These are phyloP conservation scores for Suillus discolor DNA, from an alignment of 768 basidiomycete genomes.

Conservation along the genomic window DNA sequence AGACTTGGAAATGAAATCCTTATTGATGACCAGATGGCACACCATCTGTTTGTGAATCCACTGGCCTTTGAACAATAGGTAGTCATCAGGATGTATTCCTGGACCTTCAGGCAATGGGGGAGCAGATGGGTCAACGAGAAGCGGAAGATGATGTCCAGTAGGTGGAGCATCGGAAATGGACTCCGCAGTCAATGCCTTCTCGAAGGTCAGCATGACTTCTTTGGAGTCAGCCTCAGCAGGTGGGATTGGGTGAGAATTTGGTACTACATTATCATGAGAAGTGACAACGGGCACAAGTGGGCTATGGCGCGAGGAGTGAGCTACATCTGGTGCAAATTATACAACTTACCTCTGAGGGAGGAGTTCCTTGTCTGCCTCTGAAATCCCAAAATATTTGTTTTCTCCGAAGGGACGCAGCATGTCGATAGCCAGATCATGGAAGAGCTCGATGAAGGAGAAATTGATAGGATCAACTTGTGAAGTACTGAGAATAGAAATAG, in stretches of 20 bases:
- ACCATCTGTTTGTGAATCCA: conserved; percentile 9
- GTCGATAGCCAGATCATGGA: neutral
- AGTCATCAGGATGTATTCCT: conserved; percentile 4
- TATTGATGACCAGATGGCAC: conserved; percentile 2
- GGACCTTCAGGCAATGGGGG: neutral
- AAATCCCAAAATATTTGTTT: neutral
- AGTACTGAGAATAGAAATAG: neutral
- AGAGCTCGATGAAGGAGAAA: neutral
- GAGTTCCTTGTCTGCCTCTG: neutral
- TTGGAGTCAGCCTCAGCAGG: neutral
- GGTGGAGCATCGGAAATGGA: neutral
- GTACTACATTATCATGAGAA: neutral
- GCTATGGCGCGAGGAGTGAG: neutral
- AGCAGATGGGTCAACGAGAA: neutral
- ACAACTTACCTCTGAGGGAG: no score
- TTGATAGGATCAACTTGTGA: neutral
- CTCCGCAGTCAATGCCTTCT: neutral
- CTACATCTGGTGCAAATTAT: no score
- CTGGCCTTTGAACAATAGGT: conserved; percentile 2
- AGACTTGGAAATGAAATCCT: neutral
- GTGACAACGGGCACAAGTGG: neutral
- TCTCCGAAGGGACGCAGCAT: neutral
- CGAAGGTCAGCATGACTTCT: neutral
- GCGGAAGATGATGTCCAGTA: no score
- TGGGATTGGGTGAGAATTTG: neutral